Base-by-base conservation (phyloP, 179 eudicot genomes). In the Actinidia chinensis region DNA sequence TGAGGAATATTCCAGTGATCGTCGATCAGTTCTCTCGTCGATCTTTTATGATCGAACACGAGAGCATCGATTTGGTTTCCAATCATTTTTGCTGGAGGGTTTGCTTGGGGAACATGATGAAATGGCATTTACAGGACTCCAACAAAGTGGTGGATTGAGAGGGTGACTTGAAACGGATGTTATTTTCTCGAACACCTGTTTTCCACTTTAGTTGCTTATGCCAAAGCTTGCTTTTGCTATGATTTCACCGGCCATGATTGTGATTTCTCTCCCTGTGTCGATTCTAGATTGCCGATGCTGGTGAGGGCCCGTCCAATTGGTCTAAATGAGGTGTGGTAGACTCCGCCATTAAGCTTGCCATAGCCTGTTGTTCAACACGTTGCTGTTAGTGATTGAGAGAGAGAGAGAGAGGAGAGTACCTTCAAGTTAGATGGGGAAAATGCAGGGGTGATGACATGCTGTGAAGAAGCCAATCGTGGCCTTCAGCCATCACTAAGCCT, bases 61-160 rank as follows among this genome's bases (percentile, higher is more conserved):
- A 91, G 90, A n/a, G 66, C 65, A 50, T 95, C 93, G 14, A 95
- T 84, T 78, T 93, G 98, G 65, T 84, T 79, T 0, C 99, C 98
- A 14, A 93, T 83, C 23, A 54, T 88, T 52, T 71, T 83, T 6
- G 97, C 95, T 70, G 88, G 87, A 88, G 79, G 86, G 86, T 83
- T 82, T 87, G 82, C 8, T 80, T 81, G 58, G 89, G 82, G 76
- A 71, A 77, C 65, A 91, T 43, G 68, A 87, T n/a, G n/a, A n/a
- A n/a, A n/a, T n/a, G n/a, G n/a, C n/a, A 71, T 47, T 88, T 85
- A 47, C 94, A 98, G 99, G 0, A 95, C 97, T 15, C 99, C 99
- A 0, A 93, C 95, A 46, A 80, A 88, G 15, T 94, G 92, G 8
- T 84, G 93, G 83, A 18, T 92, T 89, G 83, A 95, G 7, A 93